Evolutionary conservation across 2,329 filamentous ascomycete genomes (phyloP).

Genomic region (Emmonsiellopsis sp.): DNA sequence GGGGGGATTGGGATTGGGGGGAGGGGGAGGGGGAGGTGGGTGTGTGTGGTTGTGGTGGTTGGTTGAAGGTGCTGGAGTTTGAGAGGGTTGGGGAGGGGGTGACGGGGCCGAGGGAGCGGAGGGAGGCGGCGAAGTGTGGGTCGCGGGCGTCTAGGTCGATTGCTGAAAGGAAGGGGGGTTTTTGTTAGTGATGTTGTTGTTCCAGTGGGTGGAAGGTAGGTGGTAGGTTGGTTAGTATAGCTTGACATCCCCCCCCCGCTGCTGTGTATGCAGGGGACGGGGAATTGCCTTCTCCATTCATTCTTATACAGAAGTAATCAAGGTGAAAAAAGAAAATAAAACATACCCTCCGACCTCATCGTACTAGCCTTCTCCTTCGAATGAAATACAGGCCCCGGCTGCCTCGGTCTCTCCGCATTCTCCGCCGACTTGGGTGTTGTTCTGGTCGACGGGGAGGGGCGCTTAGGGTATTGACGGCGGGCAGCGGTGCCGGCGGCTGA

Average conservation of each 20-base stretch:
- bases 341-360: constrained; percentile 27
- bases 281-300: background rate
- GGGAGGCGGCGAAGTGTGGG: constrained; percentile 67
- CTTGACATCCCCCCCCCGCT: background rate
- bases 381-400: constrained; percentile 24
- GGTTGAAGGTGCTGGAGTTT: constrained; percentile 42
- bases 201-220: background rate
- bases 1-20: constrained; percentile 19
- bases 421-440: constrained; percentile 20
- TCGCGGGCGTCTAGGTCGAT: constrained; percentile 54
- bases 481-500: constrained; percentile 42
- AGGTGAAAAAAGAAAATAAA: background rate
- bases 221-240: background rate
- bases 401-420: background rate
- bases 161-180: constrained; percentile 24
- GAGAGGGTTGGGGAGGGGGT: constrained; percentile 50
- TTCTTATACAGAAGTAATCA: background rate
- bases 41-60: constrained; percentile 6
- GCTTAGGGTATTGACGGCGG: constrained; percentile 48
- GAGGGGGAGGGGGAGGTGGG: constrained; percentile 20
- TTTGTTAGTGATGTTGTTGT: background rate
- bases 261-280: background rate
- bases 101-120: constrained; percentile 56
- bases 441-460: constrained; percentile 30
- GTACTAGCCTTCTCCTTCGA: constrained; percentile 25